phyloP scores from a whole-genome alignment of 306 rosid species.

The Acacia acuminata region DNA sequence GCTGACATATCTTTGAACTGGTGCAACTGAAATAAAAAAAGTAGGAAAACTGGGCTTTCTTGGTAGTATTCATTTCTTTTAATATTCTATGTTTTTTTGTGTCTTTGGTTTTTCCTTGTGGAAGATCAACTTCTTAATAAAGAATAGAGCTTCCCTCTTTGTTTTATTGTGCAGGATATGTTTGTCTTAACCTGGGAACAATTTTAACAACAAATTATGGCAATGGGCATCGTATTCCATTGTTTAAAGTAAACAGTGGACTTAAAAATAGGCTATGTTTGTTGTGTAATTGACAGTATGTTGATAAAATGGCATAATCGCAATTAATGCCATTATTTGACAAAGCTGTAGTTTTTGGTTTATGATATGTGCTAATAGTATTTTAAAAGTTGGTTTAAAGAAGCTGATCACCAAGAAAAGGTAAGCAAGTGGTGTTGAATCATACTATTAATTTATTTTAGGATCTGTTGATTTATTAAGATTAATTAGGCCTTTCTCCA shows the following conservation, averaged over 20 bases:
- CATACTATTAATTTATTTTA: neutral
- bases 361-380: neutral
- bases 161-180: neutral
- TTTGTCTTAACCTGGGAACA: neutral
- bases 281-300: neutral
- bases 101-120: neutral
- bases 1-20: neutral
- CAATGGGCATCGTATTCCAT: neutral
- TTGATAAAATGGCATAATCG: neutral
- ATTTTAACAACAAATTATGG: neutral
- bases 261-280: neutral
- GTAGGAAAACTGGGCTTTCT: neutral
- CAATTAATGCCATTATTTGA: neutral
- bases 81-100: neutral
- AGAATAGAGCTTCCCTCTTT: neutral
- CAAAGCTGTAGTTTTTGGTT: neutral
- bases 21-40: neutral
- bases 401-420: neutral
- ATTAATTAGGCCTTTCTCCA: neutral
- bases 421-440: neutral
- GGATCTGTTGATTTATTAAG: neutral
- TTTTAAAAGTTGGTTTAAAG: neutral
- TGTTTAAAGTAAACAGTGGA: neutral
- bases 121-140: neutral
- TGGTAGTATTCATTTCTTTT: neutral